Evolutionary conservation across 345 rosid species (phyloP).

Genomic region (Microcos paniculata): DNA sequence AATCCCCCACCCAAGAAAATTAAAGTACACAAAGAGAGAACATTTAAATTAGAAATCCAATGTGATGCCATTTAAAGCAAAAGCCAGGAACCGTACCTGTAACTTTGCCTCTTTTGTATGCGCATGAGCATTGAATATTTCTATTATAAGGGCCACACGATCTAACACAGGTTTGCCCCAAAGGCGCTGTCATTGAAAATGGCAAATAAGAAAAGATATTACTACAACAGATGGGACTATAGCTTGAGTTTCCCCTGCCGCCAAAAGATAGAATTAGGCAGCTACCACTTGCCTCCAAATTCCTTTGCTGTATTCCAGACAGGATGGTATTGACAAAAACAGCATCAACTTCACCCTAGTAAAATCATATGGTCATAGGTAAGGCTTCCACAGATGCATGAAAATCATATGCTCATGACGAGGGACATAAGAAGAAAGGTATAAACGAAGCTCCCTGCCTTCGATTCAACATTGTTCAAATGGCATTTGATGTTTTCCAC

Average conservation of each 20-base stretch:
- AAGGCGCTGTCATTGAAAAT: constrained; percentile 40
- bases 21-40: constrained; percentile 2
- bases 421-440: neutral
- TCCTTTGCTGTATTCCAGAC: constrained; percentile 81
- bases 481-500: constrained; percentile 63
- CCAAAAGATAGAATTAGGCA: constrained; percentile 5
- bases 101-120: constrained; percentile 89
- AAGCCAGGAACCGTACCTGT: constrained; percentile 54
- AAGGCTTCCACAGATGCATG: constrained; percentile 8
- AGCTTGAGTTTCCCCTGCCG: neutral
- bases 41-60: neutral
- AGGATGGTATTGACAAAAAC: constrained; percentile 75
- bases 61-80: constrained; percentile 2
- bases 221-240: neutral
- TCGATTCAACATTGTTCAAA: constrained; percentile 56
- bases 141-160: constrained; percentile 92
- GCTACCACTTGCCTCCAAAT: constrained; percentile 70
- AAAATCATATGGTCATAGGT: constrained; percentile 2
- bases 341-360: constrained; percentile 82
- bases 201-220: neutral
- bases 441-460: constrained; percentile 49
- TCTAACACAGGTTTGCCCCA: constrained; percentile 88
- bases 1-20: neutral
- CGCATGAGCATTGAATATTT: constrained; percentile 96
- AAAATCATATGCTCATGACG: constrained; percentile 2